Conservation (phyloP, 768 basidiomycete genomes). For the Lentinula aciculospora region DNA sequence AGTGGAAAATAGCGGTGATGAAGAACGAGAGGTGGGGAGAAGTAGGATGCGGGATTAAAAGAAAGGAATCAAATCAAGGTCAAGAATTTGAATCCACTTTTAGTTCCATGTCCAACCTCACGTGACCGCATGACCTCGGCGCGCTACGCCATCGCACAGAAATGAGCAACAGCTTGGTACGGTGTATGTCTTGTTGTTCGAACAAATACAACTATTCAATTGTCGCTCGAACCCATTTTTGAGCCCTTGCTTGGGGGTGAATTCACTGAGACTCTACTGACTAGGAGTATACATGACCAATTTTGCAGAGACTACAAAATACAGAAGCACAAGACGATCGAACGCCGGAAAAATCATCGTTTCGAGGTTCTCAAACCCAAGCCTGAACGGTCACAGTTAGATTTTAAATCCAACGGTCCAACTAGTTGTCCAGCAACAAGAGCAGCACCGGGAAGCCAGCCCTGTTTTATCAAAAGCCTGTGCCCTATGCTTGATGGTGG, state of each 20-base stretch:
- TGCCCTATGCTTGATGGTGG: conserved; percentile 61
- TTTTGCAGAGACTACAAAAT: no score
- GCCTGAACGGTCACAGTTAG: conserved; percentile 38
- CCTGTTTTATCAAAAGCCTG: conserved; percentile 63
- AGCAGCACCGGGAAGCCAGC: conserved; percentile 66
- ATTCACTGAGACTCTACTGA: no score
- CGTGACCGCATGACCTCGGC: conserved; percentile 5
- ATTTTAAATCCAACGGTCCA: conserved; percentile 41
- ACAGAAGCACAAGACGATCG: no score
- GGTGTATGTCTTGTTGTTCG: no score
- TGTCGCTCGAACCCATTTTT: no score
- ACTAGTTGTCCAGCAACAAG: conserved; percentile 40
- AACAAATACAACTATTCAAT: no score
- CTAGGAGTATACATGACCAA: no score
- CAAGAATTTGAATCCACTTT: conserved; percentile 16
- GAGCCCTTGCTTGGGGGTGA: no score
- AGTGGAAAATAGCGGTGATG: conserved; percentile 20
- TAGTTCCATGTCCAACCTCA: conserved; percentile 8
- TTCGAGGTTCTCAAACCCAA: conserved; percentile 37
- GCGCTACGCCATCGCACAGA: no score
- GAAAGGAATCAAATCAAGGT: conserved; percentile 27
- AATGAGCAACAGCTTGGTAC: no score
- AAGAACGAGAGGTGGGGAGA: conserved; percentile 11
- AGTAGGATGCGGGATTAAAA: conserved; percentile 12
- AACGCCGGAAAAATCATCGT: background rate